A percentile compares a stretch with the other conserved stretches of the same genome.
phyloP scores from a whole-genome alignment of 495 filamentous ascomycete genomes.

The Astrothelium subdiscretum region DNA sequence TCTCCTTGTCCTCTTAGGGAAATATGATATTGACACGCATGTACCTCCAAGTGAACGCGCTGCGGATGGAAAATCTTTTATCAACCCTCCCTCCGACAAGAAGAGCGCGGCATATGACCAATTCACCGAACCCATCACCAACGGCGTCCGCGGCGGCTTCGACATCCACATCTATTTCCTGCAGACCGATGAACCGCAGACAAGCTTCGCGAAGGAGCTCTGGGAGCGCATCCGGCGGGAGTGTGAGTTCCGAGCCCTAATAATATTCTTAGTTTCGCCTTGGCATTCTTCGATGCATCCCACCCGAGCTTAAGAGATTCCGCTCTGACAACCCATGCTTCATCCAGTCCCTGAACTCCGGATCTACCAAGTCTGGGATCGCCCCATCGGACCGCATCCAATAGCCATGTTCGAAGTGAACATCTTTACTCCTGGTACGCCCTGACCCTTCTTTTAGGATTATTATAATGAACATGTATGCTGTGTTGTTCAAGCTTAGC shows the following conservation, averaged over 20 bases:
- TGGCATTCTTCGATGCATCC: neutral
- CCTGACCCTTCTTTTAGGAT: no score
- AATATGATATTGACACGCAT: no score
- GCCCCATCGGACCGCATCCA: constrained; percentile 70
- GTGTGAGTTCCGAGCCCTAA: constrained; percentile 49
- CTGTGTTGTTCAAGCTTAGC: no score
- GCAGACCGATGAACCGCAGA: constrained; percentile 49
- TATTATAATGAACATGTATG: no score
- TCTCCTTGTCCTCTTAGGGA: no score
- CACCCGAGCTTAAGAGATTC: no score
- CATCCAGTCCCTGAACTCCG: constrained; percentile 69
- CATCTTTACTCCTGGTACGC: constrained; percentile 58
- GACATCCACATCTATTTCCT: constrained; percentile 71
- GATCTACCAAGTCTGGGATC: constrained; percentile 67
- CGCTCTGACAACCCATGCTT: no score
- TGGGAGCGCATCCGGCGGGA: constrained; percentile 70
- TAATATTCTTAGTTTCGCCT: no score
- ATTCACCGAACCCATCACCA: constrained; percentile 26
- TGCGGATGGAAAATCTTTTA: constrained; percentile 27
- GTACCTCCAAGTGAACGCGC: constrained; percentile 19
- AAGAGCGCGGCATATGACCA: constrained; percentile 21
- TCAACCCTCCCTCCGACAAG: constrained; percentile 23
- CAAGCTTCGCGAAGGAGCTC: constrained; percentile 54
- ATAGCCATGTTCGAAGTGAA: constrained; percentile 91
- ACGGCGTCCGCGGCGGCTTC: constrained; percentile 36